A percentile compares a stretch with the other conserved stretches of the same genome.
These are phyloP conservation scores for Phylloporus rhodoxanthus DNA, from an alignment of 768 basidiomycete genomes.

Conservation along the genomic window DNA sequence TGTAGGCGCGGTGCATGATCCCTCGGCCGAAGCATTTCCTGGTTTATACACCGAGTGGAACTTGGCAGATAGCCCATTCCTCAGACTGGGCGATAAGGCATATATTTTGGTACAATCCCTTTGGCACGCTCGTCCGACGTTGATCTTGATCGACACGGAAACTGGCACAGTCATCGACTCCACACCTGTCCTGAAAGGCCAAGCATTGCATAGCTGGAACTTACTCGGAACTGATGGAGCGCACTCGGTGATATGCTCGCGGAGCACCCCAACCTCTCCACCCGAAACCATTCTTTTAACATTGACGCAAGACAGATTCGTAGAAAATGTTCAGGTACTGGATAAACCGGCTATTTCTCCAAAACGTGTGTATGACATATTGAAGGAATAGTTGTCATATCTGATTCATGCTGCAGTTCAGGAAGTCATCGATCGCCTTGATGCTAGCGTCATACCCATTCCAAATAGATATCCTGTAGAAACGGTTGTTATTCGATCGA, in stretches of 20 bases:
- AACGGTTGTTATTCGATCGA: constrained; percentile 45
- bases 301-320: constrained; percentile 20
- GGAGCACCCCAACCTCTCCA: constrained; percentile 44
- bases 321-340: constrained; percentile 35
- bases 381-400: not conserved
- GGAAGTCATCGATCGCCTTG: constrained; percentile 37
- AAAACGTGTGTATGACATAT: constrained; percentile 30
- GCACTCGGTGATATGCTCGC: constrained; percentile 39
- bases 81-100: constrained; percentile 20
- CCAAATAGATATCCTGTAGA: constrained; percentile 47
- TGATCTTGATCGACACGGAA: constrained; percentile 41
- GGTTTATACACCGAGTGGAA: constrained; percentile 55
- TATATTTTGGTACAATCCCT: constrained; percentile 38
- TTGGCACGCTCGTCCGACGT: constrained; percentile 49
- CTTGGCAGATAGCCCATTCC: constrained; percentile 39
- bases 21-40: constrained; percentile 43
- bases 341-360: constrained; percentile 37
- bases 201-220: constrained; percentile 45
- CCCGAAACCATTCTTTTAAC: constrained; percentile 47
- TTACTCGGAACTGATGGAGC: constrained; percentile 45
- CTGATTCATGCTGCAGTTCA: constrained; percentile 31
- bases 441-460: constrained; percentile 42
- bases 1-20: constrained; percentile 39
- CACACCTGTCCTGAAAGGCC: constrained; percentile 9
- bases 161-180: constrained; percentile 37